Conservation (phyloP, 2,329 filamentous ascomycete species). For the Hymenoscyphus salicellus region DNA sequence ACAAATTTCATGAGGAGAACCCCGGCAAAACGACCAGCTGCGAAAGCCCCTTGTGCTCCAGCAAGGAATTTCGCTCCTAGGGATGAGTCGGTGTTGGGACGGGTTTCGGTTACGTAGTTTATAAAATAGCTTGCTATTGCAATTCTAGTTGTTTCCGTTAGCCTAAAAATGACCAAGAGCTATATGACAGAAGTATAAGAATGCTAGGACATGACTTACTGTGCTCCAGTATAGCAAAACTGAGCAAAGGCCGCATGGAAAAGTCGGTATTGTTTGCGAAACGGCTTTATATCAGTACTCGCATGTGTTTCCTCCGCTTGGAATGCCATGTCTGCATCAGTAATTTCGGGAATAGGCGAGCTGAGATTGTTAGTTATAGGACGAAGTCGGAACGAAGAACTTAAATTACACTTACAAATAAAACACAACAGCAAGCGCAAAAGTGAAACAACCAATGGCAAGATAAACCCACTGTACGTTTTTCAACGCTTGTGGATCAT, state of each 20-base stretch:
- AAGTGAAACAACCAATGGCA: conserved; percentile 59
- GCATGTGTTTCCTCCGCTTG: conserved; percentile 41
- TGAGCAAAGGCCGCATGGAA: conserved; percentile 60
- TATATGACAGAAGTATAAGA: background rate
- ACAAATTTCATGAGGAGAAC: conserved; percentile 50
- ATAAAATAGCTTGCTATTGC: conserved; percentile 68
- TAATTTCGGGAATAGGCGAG: conserved; percentile 48
- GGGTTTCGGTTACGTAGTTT: conserved; percentile 65
- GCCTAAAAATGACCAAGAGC: background rate
- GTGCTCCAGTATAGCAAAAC: conserved; percentile 62
- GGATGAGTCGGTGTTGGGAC: conserved; percentile 48
- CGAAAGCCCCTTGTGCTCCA: conserved; percentile 54
- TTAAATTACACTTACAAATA: conserved; percentile 50
- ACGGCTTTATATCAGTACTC: conserved; percentile 47
- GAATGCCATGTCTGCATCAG: conserved; percentile 56
- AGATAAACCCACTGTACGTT: conserved; percentile 66
- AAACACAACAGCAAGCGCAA: conserved; percentile 54
- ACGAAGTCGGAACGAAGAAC: background rate
- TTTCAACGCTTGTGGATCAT: conserved; percentile 47
- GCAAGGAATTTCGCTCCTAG: conserved; percentile 49
- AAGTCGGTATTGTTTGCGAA: conserved; percentile 57
- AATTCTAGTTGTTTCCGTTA: conserved; percentile 49
- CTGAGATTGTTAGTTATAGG: conserved; percentile 5
- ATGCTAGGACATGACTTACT: conserved; percentile 31
- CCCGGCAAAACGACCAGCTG: conserved; percentile 51